A percentile compares a stretch with the other conserved stretches of the same genome.
Conservation (phyloP, 306 rosid genomes). For the Trifolium pratense region DNA sequence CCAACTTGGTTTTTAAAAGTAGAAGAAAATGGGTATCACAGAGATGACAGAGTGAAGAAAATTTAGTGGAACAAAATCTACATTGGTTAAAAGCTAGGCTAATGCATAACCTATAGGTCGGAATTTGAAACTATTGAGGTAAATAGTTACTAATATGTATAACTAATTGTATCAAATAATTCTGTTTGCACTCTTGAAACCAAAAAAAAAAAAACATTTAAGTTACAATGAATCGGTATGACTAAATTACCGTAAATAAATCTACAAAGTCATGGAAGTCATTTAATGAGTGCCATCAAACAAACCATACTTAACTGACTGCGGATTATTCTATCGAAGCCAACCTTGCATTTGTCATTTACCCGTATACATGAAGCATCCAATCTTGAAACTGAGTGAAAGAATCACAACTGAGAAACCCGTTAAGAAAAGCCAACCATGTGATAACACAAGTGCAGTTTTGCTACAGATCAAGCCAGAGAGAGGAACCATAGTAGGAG, state of each 20-base stretch:
- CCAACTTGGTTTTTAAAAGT: too few species aligned
- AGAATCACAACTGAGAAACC: slow-evolving; percentile 72
- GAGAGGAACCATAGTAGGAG: slow-evolving; percentile 51
- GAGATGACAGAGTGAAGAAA: too few species aligned
- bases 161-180: slow-evolving; percentile 4
- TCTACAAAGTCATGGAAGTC: slow-evolving; percentile 38
- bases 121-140: slow-evolving; percentile 14
- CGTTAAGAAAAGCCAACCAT: slow-evolving; percentile 69
- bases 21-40: too few species aligned
- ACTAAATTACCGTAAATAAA: slow-evolving; percentile 40
- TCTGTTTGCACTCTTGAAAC: slow-evolving; percentile 32
- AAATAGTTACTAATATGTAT: neutral
- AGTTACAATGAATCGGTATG: slow-evolving; percentile 48
- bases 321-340: slow-evolving; percentile 23
- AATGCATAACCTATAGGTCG: slow-evolving; percentile 20
- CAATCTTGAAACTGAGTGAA: slow-evolving; percentile 70
- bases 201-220: neutral
- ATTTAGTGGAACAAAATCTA: too few species aligned
- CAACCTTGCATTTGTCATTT: slow-evolving; percentile 36
- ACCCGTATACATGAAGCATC: slow-evolving; percentile 62
- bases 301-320: slow-evolving; percentile 25
- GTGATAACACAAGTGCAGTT: slow-evolving; percentile 60
- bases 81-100: too few species aligned
- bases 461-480: slow-evolving; percentile 56
- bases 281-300: slow-evolving; percentile 27